phyloP scores from a whole-genome alignment of 306 rosid species.

The Ormosia emarginata region DNA sequence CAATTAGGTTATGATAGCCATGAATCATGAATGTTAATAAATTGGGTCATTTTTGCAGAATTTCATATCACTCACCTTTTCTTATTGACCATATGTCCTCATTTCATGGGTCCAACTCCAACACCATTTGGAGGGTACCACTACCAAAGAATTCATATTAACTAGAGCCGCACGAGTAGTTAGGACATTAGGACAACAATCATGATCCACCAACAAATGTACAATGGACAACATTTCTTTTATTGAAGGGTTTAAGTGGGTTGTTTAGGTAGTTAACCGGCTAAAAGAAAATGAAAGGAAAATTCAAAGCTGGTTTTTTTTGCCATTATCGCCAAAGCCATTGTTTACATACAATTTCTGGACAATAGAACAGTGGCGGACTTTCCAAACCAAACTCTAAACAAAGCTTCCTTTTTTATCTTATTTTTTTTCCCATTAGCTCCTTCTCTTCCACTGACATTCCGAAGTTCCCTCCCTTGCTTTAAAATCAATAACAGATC shows the following conservation, averaged over 20 bases:
- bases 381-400: conserved; percentile 25
- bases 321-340: conserved; percentile 35
- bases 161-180: conserved; percentile 22
- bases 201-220: conserved; percentile 22
- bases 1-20: too few species aligned
- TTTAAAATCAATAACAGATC: conserved; percentile 10
- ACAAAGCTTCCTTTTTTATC: conserved; percentile 22
- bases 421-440: not conserved
- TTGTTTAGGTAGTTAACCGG: conserved; percentile 40
- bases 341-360: conserved; percentile 11
- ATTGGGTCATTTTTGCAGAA: too few species aligned
- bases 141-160: not conserved
- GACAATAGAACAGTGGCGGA: conserved; percentile 24
- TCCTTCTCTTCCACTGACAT: conserved; percentile 17
- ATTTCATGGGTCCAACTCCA: not conserved
- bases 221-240: not conserved
- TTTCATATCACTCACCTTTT: not conserved
- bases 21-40: too few species aligned
- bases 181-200: conserved; percentile 17
- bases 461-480: conserved; percentile 17
- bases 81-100: not conserved
- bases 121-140: not conserved
- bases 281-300: conserved; percentile 17
- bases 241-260: not conserved
- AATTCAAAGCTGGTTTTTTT: not conserved